Evolutionary conservation across 2,329 filamentous ascomycete species (phyloP).

Genomic region (Cladosporium colombiae): DNA sequence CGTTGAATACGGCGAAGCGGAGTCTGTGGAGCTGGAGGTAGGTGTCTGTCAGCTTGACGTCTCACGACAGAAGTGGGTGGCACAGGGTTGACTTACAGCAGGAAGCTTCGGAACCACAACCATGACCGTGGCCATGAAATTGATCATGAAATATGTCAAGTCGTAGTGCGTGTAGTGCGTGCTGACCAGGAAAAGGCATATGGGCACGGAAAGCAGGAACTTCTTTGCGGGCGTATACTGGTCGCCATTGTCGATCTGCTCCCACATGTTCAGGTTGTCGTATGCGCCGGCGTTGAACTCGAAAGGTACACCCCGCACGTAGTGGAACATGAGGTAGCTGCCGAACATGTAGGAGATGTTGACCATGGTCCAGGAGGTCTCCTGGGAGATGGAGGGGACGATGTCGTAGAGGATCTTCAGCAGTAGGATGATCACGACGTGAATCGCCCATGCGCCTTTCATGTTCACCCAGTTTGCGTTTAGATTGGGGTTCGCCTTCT

Average conservation of each 20-base stretch:
- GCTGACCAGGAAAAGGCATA: conserved; percentile 90
- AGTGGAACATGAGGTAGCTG: conserved; percentile 99
- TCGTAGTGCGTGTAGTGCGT: conserved; percentile 99
- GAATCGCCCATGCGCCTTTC: conserved; percentile 98
- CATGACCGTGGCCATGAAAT: conserved; percentile 86
- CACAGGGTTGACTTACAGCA: conserved; percentile 64
- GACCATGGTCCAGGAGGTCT: conserved; percentile 97
- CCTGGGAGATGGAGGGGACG: conserved; percentile 92
- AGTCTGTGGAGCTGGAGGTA: conserved; percentile 39
- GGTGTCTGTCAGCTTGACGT: conserved; percentile 24
- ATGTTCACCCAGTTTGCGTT: conserved; percentile 99
- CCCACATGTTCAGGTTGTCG: conserved; percentile 99
- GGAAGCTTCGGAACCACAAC: conserved; percentile 97
- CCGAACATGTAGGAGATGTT: conserved; percentile 99
- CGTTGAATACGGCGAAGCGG: conserved; percentile 40
- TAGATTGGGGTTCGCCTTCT: conserved; percentile 88
- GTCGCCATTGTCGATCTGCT: conserved; percentile 98
- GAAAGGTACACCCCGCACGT: conserved; percentile 94
- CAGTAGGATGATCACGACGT: conserved; percentile 85
- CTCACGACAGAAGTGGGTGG: neutral
- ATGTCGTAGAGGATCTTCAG: conserved; percentile 98
- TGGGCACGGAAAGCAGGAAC: conserved; percentile 91
- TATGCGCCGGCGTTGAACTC: conserved; percentile 99
- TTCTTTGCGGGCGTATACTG: conserved; percentile 99
- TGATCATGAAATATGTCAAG: conserved; percentile 94